Base-by-base conservation (phyloP, 2,329 filamentous ascomycete genomes). In the Nannizziopsis barbatae region DNA sequence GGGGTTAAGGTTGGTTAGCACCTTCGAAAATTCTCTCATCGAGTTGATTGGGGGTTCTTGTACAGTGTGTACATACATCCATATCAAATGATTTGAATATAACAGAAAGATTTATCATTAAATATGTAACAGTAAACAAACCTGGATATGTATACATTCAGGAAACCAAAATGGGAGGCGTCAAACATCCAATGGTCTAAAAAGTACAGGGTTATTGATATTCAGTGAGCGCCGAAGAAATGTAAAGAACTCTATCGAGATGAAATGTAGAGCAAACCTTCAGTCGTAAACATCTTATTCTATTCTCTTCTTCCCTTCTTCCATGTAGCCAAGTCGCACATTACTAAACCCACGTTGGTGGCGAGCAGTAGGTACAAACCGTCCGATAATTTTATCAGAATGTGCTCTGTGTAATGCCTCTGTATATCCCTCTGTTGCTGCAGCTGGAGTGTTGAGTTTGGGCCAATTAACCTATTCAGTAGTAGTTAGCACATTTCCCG, bases 301-400 rank as follows among this genome's bases (percentile, higher is more conserved):
- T 61, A 94, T 93, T 64, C 92, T 86, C 77, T 95, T 98, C 77
- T 98, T 98, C 46, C 92, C 92, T 69, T 98, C 92, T 66, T 98
- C 92, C 47, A 93, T 79, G 57, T 84, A 92, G 30, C 86, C 76
- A 57, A 93, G 82, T 53, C 86, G 76, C 38, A 84, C 83, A 55
- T 85, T 86, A 68, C 87, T 95, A 53, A 86, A 77, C 2, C 88
- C 87, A 12, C 89, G 75, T 67, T 94, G 86, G 62, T 94, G 88
- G 52, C 69, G 71, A 22, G 76, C 73, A 5, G 60, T 55, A 31
- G 66, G 62, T 17, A 93, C 75, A 52, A 94, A 77, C 11, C 77
- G 70, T 2, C 92, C 92, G 42, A 96, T 75, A 14, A 98, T 65
- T 51, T 81, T 78, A 62, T 94, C 86, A 62, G 92, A 88, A 55